A percentile compares a stretch with the other conserved stretches of the same genome.
phyloP scores from a whole-genome alignment of 169 alveolate genomes.

The Plasmodium fragile region DNA sequence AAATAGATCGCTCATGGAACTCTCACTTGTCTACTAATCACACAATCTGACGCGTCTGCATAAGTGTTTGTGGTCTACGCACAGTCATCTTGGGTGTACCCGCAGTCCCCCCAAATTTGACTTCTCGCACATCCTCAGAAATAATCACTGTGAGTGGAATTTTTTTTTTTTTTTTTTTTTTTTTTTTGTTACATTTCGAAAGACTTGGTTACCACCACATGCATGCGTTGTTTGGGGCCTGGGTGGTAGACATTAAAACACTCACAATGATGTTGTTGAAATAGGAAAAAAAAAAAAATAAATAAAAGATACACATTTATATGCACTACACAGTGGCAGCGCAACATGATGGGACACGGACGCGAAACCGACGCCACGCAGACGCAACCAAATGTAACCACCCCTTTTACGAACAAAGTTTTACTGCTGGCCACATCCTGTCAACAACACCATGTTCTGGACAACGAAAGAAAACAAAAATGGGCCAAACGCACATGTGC shows the following conservation, averaged over 20 bases:
- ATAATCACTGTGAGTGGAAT: background rate
- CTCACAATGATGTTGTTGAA: background rate
- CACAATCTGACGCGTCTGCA: background rate
- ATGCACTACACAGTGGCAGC: background rate
- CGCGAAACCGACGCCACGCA: background rate
- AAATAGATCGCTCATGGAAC: background rate
- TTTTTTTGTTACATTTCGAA: background rate
- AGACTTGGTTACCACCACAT: background rate
- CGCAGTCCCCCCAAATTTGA: background rate
- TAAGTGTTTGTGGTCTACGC: background rate
- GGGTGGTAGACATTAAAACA: background rate
- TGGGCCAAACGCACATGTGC: background rate
- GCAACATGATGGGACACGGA: background rate
- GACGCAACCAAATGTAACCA: background rate
- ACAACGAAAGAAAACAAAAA: background rate
- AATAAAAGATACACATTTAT: background rate
- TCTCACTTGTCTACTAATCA: background rate
- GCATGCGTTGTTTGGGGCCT: background rate
- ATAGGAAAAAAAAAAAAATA: background rate
- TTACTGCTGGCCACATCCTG: background rate
- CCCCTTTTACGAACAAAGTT: background rate
- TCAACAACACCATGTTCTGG: background rate
- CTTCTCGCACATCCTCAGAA: background rate
- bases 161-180: constrained; percentile 2
- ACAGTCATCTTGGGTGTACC: background rate